Evolutionary conservation across 2,329 filamentous ascomycete genomes (phyloP).

Genomic region (Lecanicillium sp.): DNA sequence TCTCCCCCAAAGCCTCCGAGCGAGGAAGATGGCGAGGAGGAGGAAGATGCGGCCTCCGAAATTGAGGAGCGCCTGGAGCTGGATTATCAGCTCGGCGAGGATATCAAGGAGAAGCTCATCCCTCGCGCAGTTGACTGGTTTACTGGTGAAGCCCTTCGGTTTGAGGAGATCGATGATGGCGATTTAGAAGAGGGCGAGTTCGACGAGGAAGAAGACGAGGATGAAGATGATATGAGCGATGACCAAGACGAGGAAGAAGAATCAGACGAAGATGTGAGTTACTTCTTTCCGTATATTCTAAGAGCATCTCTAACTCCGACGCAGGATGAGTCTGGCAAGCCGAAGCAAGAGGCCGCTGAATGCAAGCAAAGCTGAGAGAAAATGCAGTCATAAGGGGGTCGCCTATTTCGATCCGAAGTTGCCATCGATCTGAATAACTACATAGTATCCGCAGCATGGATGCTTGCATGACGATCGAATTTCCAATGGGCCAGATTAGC

Average conservation of each 20-base stretch:
- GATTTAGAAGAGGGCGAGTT: constrained; percentile 77
- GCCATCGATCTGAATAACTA: too few relatives aligned
- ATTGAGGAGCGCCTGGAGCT: constrained; percentile 97
- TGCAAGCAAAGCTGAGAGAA: constrained; percentile 82
- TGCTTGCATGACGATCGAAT: too few relatives aligned
- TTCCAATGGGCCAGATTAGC: too few relatives aligned
- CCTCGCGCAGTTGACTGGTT: constrained; percentile 99
- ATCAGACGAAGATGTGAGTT: constrained; percentile 67
- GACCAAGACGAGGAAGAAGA: constrained; percentile 78
- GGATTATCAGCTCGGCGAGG: constrained; percentile 97
- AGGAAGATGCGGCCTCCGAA: constrained; percentile 74
- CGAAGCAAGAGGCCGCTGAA: constrained; percentile 89
- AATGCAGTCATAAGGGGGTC: too few relatives aligned
- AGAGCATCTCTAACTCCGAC: constrained; percentile 6
- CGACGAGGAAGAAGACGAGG: constrained; percentile 88
- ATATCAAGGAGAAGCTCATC: constrained; percentile 99
- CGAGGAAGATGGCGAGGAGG: constrained; percentile 57
- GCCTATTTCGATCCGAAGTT: too few relatives aligned
- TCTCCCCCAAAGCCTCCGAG: constrained; percentile 81
- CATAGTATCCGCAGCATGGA: too few relatives aligned
- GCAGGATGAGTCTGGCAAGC: constrained; percentile 80
- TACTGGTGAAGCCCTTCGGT: constrained; percentile 94
- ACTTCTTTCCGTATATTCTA: neutral
- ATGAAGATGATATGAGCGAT: constrained; percentile 78
- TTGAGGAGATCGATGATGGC: constrained; percentile 81